A percentile compares a stretch with the other conserved stretches of the same genome.
These are phyloP conservation scores for Auriscalpium microsporum DNA, from an alignment of 768 basidiomycete species.

Conservation along the genomic window DNA sequence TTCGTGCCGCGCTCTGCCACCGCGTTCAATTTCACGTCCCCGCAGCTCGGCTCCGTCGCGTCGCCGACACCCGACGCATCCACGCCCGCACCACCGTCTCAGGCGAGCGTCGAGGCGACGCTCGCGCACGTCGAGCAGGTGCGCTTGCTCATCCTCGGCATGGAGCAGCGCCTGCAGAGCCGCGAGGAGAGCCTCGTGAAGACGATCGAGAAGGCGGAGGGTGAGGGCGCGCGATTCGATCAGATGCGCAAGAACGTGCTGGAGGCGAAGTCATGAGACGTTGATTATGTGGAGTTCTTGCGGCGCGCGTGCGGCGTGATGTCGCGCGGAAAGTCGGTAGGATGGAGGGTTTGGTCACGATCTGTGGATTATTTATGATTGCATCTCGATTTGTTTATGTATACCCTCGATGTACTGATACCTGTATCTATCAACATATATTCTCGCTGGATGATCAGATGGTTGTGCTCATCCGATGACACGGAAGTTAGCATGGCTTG, in stretches of 20 bases:
- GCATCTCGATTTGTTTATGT: not conserved
- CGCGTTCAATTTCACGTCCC: constrained; percentile 20
- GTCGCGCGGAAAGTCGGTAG: too few species aligned
- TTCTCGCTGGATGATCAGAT: not conserved
- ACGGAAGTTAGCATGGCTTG: not conserved
- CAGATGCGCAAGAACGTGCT: constrained; percentile 26
- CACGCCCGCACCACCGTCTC: constrained; percentile 11
- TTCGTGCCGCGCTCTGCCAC: constrained; percentile 20
- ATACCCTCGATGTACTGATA: constrained; percentile 1
- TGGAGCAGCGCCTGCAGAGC: constrained; percentile 61
- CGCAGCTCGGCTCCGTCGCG: constrained; percentile 3
- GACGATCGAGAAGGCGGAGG: constrained; percentile 52
- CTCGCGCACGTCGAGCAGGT: constrained; percentile 62
- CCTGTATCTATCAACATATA: not conserved
- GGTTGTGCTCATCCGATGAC: not conserved
- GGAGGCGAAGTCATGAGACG: constrained; percentile 1
- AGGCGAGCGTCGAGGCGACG: constrained; percentile 31
- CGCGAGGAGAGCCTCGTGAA: constrained; percentile 56
- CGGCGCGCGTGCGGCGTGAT: too few species aligned
- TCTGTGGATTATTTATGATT: not conserved
- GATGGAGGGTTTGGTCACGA: not conserved
- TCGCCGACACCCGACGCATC: not conserved
- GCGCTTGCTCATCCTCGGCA: constrained; percentile 59
- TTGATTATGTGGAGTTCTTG: not conserved
- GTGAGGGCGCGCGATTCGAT: constrained; percentile 48